Conservation (phyloP, 768 basidiomycete genomes). For the Postia placenta region DNA sequence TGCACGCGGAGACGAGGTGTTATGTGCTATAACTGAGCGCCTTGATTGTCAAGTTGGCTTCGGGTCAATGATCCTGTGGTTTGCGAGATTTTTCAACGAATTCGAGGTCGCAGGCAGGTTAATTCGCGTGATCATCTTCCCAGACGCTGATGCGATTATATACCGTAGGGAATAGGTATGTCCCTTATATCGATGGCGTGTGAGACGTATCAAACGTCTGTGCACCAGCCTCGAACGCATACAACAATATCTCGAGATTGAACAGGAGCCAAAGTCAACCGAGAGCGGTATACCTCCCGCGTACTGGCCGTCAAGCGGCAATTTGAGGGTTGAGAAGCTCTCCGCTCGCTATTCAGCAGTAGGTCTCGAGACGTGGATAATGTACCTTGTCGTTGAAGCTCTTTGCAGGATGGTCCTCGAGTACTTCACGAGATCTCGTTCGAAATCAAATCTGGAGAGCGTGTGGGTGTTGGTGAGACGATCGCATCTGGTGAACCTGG, state of each 20-base stretch:
- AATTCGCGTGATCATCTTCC: conserved; percentile 9
- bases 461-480: conserved; percentile 45
- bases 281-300: conserved; percentile 44
- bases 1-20: conserved; percentile 9
- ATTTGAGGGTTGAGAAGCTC: conserved; percentile 40
- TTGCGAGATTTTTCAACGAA: conserved; percentile 37
- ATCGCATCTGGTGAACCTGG: conserved; percentile 19
- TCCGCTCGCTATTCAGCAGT: conserved; percentile 38
- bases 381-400: neutral
- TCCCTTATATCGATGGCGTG: neutral
- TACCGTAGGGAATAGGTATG: conserved; percentile 27
- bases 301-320: conserved; percentile 54
- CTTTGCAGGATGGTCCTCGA: conserved; percentile 40
- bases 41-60: conserved; percentile 38
- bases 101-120: conserved; percentile 40
- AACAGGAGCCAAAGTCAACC: conserved; percentile 40
- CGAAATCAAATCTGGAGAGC: conserved; percentile 48
- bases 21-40: neutral
- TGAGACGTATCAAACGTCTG: neutral
- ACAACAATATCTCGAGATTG: conserved; percentile 45
- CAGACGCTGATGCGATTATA: neutral
- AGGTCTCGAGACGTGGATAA: conserved; percentile 1
- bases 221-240: conserved; percentile 40
- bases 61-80: conserved; percentile 49
- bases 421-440: conserved; percentile 49